Evolutionary conservation across 2,329 filamentous ascomycete species (phyloP).

Genomic region (Colletotrichum brevisporum): DNA sequence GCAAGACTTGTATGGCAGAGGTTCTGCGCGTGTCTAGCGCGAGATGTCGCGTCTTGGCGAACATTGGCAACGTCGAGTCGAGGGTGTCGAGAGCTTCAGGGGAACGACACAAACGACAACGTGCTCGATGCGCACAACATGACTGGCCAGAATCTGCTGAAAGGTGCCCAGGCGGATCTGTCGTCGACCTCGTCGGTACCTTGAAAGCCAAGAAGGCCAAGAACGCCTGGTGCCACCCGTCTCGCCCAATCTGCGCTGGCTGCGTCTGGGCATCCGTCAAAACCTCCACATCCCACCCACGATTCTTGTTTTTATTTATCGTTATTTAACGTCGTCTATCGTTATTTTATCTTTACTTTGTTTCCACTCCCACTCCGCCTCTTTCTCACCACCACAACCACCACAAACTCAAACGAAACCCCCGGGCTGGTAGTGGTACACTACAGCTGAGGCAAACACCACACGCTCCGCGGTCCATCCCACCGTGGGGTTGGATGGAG

Average conservation of each 20-base stretch:
- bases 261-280: constrained; percentile 39
- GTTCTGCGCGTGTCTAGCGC: constrained; percentile 12
- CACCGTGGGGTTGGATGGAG: too few relatives aligned
- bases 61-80: neutral
- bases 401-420: too few relatives aligned
- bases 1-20: neutral
- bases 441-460: too few relatives aligned
- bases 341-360: too few relatives aligned
- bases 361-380: neutral
- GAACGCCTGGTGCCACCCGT: constrained; percentile 22
- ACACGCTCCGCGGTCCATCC: too few relatives aligned
- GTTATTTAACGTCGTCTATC: too few relatives aligned
- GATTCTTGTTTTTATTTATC: neutral
- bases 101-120: constrained; percentile 26
- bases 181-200: constrained; percentile 26
- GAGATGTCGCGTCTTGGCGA: constrained; percentile 32
- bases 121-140: constrained; percentile 15
- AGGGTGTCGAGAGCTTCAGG: too few relatives aligned
- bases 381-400: too few relatives aligned
- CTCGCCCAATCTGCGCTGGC: constrained; percentile 26
- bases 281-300: constrained; percentile 23
- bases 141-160: constrained; percentile 15
- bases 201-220: constrained; percentile 39
- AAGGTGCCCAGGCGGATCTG: neutral
- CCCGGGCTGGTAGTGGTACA: too few relatives aligned